phyloP scores from a whole-genome alignment of 495 filamentous ascomycete genomes.

The Polyplosphaeria fusca region DNA sequence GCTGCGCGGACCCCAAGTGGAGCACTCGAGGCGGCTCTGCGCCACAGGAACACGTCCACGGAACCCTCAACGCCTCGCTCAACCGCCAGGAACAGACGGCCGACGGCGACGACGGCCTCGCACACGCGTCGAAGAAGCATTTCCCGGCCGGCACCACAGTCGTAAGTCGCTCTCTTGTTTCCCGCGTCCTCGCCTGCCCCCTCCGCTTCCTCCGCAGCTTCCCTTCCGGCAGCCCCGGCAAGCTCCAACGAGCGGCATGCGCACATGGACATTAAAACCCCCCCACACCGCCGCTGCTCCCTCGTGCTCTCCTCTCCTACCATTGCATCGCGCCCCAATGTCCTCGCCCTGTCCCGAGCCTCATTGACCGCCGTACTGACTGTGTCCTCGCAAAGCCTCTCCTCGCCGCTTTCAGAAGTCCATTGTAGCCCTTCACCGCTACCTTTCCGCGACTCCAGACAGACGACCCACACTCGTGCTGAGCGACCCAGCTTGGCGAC shows the following conservation, averaged over 20 bases:
- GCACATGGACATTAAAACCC: background rate
- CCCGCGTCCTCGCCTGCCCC: background rate
- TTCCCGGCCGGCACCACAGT: too few species aligned
- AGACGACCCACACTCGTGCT: background rate
- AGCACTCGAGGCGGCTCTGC: background rate
- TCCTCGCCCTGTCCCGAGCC: background rate
- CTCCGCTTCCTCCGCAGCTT: constrained; percentile 20
- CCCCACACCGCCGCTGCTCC: background rate
- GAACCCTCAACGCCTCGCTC: background rate
- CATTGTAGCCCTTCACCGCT: background rate
- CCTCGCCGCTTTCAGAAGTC: background rate
- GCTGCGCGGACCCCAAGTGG: background rate
- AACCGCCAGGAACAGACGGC: background rate
- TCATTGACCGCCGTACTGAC: background rate
- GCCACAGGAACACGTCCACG: background rate
- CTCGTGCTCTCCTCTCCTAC: background rate
- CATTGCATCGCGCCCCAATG: background rate
- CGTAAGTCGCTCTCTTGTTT: background rate
- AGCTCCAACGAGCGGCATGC: constrained; percentile 12
- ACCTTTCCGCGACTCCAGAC: background rate
- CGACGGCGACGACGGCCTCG: background rate
- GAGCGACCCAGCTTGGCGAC: background rate
- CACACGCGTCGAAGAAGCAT: too few species aligned
- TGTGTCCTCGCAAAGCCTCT: background rate
- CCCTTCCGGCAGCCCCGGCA: constrained; percentile 23